Conservation (phyloP, 257 asterid species). For the Leptodermis oblonga region DNA sequence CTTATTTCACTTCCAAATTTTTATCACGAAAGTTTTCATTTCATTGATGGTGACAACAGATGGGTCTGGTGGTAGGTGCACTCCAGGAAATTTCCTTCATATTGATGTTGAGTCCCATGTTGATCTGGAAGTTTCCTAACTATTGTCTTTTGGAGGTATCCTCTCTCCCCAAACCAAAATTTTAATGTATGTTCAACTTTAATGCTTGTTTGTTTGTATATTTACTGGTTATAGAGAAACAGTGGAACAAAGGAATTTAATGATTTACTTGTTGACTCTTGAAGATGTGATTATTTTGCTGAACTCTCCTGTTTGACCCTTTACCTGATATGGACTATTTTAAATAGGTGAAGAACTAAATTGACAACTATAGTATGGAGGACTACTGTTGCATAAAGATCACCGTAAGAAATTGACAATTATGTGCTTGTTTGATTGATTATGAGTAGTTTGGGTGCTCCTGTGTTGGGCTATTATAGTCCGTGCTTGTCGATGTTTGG, state of each 20-base stretch:
- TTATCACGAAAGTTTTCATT: neutral
- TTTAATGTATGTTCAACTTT: neutral
- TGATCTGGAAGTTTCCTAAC: neutral
- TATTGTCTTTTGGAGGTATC: neutral
- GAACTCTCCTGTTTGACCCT: neutral
- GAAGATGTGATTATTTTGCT: neutral
- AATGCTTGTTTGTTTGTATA: neutral
- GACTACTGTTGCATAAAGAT: neutral
- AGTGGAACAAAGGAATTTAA: neutral
- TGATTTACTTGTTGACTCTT: neutral
- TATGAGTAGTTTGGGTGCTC: no score
- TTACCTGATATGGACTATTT: neutral
- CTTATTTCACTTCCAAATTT: no score
- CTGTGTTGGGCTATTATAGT: no score
- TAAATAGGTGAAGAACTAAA: neutral
- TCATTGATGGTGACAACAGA: neutral
- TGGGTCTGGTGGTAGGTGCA: neutral
- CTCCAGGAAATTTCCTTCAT: neutral
- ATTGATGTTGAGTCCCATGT: neutral
- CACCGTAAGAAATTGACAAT: neutral
- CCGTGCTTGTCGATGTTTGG: neutral
- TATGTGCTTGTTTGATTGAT: no score
- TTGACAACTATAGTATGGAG: neutral
- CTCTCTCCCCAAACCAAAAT: neutral
- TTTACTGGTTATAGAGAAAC: neutral